A percentile compares a stretch with the other conserved stretches of the same genome.
These are phyloP conservation scores for Tremella mesenterica DNA, from an alignment of 768 basidiomycete genomes.

Conservation along the genomic window DNA sequence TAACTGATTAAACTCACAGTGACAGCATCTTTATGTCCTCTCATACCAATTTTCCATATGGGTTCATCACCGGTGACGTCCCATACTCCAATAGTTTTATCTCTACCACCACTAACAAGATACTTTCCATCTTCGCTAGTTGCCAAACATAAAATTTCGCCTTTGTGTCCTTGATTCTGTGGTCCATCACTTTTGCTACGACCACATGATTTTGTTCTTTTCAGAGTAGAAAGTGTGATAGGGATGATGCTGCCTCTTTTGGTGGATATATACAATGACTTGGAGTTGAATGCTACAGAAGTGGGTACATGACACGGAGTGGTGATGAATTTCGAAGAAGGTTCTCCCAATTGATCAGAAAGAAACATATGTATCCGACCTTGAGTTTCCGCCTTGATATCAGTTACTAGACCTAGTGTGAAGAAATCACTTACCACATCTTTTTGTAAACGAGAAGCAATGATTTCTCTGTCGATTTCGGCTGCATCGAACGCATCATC, in stretches of 20 bases:
- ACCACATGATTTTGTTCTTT: constrained; percentile 11
- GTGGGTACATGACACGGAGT: constrained; percentile 54
- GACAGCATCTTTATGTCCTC: constrained; percentile 65
- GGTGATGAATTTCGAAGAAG: constrained; percentile 47
- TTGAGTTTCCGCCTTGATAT: constrained; percentile 29
- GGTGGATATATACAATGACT: constrained; percentile 72
- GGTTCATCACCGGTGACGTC: constrained; percentile 52
- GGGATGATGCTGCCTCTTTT: constrained; percentile 80
- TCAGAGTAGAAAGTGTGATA: constrained; percentile 34
- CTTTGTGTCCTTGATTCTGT: constrained; percentile 60
- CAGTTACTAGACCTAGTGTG: not conserved
- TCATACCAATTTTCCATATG: constrained; percentile 69
- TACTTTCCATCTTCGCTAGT: constrained; percentile 75
- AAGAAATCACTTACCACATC: constrained; percentile 57
- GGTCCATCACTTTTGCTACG: not conserved
- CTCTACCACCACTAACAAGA: constrained; percentile 78
- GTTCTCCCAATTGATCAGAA: constrained; percentile 8
- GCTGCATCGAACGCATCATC: constrained; percentile 92
- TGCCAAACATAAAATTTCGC: constrained; percentile 75
- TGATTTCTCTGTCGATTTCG: constrained; percentile 86
- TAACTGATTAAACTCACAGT: constrained; percentile 57
- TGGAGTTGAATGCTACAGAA: constrained; percentile 64
- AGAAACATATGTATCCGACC: constrained; percentile 34
- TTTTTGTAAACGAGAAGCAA: constrained; percentile 79
- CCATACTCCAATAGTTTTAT: constrained; percentile 78